These are phyloP conservation scores for Gossypium turneri DNA, from an alignment of 345 rosid species.

Conservation along the genomic window DNA sequence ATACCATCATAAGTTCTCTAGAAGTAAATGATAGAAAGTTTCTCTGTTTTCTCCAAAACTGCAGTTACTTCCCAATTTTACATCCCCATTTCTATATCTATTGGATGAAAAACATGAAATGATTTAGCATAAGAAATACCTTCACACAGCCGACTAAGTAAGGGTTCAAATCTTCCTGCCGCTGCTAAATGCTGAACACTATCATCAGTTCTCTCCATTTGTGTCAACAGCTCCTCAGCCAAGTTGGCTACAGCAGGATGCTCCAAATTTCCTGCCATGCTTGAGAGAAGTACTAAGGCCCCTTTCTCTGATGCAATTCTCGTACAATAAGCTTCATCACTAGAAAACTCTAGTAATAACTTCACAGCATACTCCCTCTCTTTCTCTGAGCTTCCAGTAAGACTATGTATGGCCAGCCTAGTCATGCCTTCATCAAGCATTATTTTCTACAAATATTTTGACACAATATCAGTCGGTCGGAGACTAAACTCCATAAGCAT, in stretches of 20 bases:
- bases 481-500: background rate
- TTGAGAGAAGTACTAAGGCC: conserved; percentile 41
- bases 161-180: conserved; percentile 46
- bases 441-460: conserved; percentile 24
- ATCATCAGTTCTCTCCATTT: conserved; percentile 31
- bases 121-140: conserved; percentile 21
- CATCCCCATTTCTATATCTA: background rate
- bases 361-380: conserved; percentile 39
- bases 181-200: conserved; percentile 33
- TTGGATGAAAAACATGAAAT: conserved; percentile 10
- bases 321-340: conserved; percentile 34
- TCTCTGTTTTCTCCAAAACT: background rate
- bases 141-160: conserved; percentile 27
- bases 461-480: conserved; percentile 9
- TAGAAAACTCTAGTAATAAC: conserved; percentile 34
- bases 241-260: conserved; percentile 35
- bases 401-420: conserved; percentile 39
- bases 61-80: background rate
- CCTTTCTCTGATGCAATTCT: conserved; percentile 40
- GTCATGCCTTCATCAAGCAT: conserved; percentile 46
- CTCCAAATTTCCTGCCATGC: conserved; percentile 41
- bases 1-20: background rate
- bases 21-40: background rate
- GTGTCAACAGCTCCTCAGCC: conserved; percentile 37
- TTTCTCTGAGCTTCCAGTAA: conserved; percentile 39